Base-by-base conservation (phyloP, 2,329 filamentous ascomycete species). In the Ophiocordyceps australis region DNA sequence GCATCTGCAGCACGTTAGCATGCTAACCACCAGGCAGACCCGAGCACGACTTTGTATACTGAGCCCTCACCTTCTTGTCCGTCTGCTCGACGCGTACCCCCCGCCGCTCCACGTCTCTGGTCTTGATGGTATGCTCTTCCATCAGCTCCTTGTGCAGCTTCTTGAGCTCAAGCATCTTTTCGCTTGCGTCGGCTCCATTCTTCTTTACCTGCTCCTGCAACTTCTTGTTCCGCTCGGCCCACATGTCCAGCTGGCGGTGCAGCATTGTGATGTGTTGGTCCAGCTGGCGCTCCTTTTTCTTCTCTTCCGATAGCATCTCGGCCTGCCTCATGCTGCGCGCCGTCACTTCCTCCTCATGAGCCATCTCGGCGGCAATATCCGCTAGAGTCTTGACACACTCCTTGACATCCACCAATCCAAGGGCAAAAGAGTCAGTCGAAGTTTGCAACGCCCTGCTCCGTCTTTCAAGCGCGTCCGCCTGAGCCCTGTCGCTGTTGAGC, bases 41-140 rank as follows among this genome's bases (percentile, higher is more conserved):
- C n/a, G n/a, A n/a, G n/a, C n/a, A n/a, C n/a, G n/a, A n/a, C n/a
- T n/a, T n/a, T n/a, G n/a, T n/a, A n/a, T n/a, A n/a, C n/a, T n/a
- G n/a, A n/a, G n/a, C n/a, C n/a, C n/a, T n/a, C 59, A 83, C 83
- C 79, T 95, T 95, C 59, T 95, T 95, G 65, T 95, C 86, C 7
- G 82, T 93, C 57, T 94, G 83, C 54, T 98, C 89, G 35, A 98
- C 95, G 32, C 85, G 64, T n/a, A 94, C 81, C 38, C 80, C 71
- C 40, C 85, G 65, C 44, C 78, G 73, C 58, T 98, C 89, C 56
- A 95, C 91, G 43, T 95, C 86, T 30, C 81, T 75, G 18, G 76
- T 75, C 54, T 92, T 91, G 28, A 89, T 81, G 2, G 67, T 68
- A 34, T 85, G 65, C 59, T 98, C 86, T 43, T 86, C 78, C 1